phyloP scores from a whole-genome alignment of 306 rosid genomes.

The Vigna radiata region DNA sequence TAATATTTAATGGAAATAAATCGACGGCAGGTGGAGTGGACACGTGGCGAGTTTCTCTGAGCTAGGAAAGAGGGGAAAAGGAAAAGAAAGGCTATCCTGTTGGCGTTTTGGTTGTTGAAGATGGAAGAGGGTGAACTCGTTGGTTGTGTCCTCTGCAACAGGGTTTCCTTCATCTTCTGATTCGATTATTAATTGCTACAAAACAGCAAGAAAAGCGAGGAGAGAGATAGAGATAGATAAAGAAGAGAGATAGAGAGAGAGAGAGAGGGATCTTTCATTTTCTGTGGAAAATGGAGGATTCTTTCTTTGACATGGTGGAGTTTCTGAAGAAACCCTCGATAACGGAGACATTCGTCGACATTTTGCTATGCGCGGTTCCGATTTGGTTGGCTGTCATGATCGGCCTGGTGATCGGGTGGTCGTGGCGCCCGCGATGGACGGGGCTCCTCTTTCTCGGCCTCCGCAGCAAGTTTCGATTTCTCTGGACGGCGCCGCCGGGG shows the following conservation, averaged over 20 bases:
- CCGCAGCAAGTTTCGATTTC: constrained; percentile 81
- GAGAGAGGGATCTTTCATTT: constrained; percentile 12
- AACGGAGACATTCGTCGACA: constrained; percentile 93
- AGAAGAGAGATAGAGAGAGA: not conserved
- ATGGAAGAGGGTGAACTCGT: constrained; percentile 40
- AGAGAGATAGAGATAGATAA: not conserved
- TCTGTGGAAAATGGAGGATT: constrained; percentile 63
- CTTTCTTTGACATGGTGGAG: constrained; percentile 73
- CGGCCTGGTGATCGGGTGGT: constrained; percentile 90
- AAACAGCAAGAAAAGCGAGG: not conserved
- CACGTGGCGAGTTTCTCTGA: constrained; percentile 43
- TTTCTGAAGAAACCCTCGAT: constrained; percentile 80
- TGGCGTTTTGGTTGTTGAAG: constrained; percentile 12
- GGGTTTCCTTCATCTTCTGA: constrained; percentile 33
- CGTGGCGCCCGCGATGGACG: constrained; percentile 98
- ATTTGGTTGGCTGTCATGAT: constrained; percentile 99
- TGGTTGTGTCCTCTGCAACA: constrained; percentile 24
- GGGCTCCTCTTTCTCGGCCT: constrained; percentile 88
- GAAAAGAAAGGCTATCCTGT: not conserved
- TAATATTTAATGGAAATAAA: constrained; percentile 5
- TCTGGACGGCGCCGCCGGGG: constrained; percentile 97
- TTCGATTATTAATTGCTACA: not conserved
- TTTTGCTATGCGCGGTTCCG: constrained; percentile 92
- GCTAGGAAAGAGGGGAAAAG: not conserved
- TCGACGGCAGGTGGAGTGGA: constrained; percentile 41